These are phyloP conservation scores for Cercospora sojina DNA, from an alignment of 2,329 filamentous ascomycete species.

Conservation along the genomic window DNA sequence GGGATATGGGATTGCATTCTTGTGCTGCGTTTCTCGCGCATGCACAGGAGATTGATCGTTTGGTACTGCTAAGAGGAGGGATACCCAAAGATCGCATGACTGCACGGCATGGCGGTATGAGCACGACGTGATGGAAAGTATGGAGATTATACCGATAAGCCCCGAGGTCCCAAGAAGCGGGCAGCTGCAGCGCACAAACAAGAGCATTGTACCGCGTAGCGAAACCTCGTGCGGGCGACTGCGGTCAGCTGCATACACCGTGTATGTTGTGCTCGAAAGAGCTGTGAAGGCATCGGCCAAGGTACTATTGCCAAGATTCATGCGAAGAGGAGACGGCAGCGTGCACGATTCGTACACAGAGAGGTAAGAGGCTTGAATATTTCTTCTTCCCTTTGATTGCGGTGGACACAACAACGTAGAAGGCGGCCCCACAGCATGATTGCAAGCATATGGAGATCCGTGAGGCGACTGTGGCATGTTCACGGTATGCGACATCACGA, in stretches of 20 bases:
- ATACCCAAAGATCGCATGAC: not conserved
- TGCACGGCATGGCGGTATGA: not conserved
- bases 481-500: not conserved
- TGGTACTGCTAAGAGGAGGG: not conserved
- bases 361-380: not conserved
- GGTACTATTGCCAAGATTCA: not conserved
- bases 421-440: constrained; percentile 28
- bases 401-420: not conserved
- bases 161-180: not conserved
- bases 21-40: not conserved
- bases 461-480: constrained; percentile 11
- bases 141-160: not conserved
- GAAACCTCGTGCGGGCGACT: constrained; percentile 5
- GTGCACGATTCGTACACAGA: not conserved
- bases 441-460: constrained; percentile 36
- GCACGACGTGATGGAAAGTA: not conserved
- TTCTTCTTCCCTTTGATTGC: not conserved
- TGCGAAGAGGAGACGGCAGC: not conserved
- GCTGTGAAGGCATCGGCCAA: not conserved
- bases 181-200: constrained; percentile 4
- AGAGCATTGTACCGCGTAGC: not conserved
- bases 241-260: constrained; percentile 1
- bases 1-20: constrained; percentile 3
- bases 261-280: constrained; percentile 8
- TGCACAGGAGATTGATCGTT: not conserved